These are phyloP conservation scores for Ceratobasidium sp. DNA, from an alignment of 1,284 basidiomycete genomes.

Conservation along the genomic window DNA sequence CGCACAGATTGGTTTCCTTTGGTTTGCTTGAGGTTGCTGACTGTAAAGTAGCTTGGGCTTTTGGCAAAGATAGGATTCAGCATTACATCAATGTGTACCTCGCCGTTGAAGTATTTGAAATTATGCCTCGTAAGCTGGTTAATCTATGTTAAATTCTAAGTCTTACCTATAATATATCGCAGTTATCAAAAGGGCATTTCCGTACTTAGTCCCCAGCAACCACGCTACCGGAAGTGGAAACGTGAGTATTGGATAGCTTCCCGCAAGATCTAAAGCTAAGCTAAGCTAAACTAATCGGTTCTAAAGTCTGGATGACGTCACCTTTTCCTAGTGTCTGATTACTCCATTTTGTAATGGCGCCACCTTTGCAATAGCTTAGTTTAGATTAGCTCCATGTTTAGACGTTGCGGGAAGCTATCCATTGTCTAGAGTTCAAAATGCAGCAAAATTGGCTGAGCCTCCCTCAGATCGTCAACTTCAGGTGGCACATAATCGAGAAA, in stretches of 20 bases:
- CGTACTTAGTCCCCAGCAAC: conserved; percentile 80
- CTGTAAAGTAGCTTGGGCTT: conserved; percentile 68
- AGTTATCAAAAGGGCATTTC: conserved; percentile 72
- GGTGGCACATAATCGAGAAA: conserved; percentile 78
- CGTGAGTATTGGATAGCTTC: too few relatives aligned
- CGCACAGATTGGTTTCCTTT: conserved; percentile 41
- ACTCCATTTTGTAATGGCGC: too few relatives aligned
- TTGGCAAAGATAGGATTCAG: conserved; percentile 66
- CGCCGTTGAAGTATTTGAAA: conserved; percentile 64
- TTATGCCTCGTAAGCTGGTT: too few relatives aligned
- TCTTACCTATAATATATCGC: not conserved
- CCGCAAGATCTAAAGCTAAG: too few relatives aligned
- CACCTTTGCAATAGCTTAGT: too few relatives aligned
- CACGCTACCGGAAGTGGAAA: conserved; percentile 81
- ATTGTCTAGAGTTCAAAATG: conserved; percentile 41
- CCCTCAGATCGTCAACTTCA: conserved; percentile 72
- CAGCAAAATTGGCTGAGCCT: not conserved
- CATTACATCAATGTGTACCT: conserved; percentile 74
- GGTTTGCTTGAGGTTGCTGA: conserved; percentile 15
- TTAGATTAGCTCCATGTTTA: too few relatives aligned
- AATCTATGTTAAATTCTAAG: too few relatives aligned
- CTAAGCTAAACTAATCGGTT: too few relatives aligned
- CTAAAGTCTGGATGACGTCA: too few relatives aligned
- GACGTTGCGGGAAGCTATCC: too few relatives aligned
- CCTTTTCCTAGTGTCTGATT: too few relatives aligned